Evolutionary conservation across 768 basidiomycete species (phyloP), one percentile per base, ranked within the genome.

Genomic region (Agrocybe pediades): DNA sequence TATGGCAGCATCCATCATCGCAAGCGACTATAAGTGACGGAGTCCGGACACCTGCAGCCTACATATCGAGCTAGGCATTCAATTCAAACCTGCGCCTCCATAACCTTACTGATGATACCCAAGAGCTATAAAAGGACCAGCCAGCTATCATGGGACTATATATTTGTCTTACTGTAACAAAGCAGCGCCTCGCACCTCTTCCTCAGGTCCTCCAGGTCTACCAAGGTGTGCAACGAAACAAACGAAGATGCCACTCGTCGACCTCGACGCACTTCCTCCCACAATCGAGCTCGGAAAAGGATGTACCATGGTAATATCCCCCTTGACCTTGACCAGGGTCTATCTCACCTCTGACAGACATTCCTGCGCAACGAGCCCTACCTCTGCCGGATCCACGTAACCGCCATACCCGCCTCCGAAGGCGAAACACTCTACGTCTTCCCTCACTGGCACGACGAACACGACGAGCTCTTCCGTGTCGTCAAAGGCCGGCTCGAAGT

Each of bases 371-470:
- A 68, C 46, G 61, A 65, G 17, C 48, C 62, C 9, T 70, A 66
- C 55, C 40, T 71, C 23, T 45, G 59, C 17, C 64, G 64, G 29
- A 57, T 61, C 1, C 60, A 59, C 15, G 48, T 67, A 23, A 55
- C 63, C 16, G 63, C 60, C 25, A 59, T 57, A 24, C 45, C 60
- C 3, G 33, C 33, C n/a, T 36, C 33, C 3, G 64, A 69, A 36
- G 59, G 59, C 5, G 66, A 68, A 16, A 46, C 54, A 1, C 57
- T 74, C 20, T 53, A 57, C 13, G 71, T 70, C 0, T 65, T 69
- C 1, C 64, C 60, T 0, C 71, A 73, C 39, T 72, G 71, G 71
- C 71, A 74, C 33, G 68, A 70, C 25, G 61, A 49, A 3, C 68
- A 73, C 49, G 68, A 71, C 41, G 71, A 74, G 51, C 56, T 65